phyloP scores from a whole-genome alignment of 352 stramenopile genomes.

The Aphanomyces stellatus region DNA sequence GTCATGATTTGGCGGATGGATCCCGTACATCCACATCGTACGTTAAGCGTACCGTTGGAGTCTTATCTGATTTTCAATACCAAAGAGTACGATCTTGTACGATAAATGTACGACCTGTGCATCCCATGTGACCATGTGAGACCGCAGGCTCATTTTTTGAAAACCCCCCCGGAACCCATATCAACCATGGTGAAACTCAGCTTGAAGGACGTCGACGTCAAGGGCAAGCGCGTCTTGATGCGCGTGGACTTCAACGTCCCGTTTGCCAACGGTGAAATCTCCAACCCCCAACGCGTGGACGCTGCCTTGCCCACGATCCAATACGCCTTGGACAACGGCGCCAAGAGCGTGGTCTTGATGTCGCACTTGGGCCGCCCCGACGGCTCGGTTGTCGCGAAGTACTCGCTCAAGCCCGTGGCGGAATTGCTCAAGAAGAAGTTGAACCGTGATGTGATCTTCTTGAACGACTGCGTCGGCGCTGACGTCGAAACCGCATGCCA shows the following conservation, averaged over 20 bases:
- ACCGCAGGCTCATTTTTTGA: background rate
- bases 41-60: background rate
- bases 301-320: slow-evolving; percentile 94
- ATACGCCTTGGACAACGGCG: slow-evolving; percentile 95
- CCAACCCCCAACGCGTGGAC: slow-evolving; percentile 99
- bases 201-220: slow-evolving; percentile 91
- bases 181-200: slow-evolving; percentile 77
- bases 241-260: slow-evolving; percentile 99
- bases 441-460: slow-evolving; percentile 86
- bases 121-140: background rate
- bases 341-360: slow-evolving; percentile 96
- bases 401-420: slow-evolving; percentile 93
- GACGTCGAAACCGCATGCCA: slow-evolving; percentile 77
- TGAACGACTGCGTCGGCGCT: slow-evolving; percentile 93
- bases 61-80: background rate
- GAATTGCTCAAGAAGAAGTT: slow-evolving; percentile 89
- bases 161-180: background rate
- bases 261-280: slow-evolving; percentile 90
- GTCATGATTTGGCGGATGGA: background rate
- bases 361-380: slow-evolving; percentile 98
- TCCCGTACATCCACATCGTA: background rate
- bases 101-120: slow-evolving; percentile 6
- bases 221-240: slow-evolving; percentile 97
- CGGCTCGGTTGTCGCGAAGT: slow-evolving; percentile 89
- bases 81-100: too few relatives aligned